Base-by-base conservation (phyloP, 2,329 filamentous ascomycete species). In the Lachnellula willkommii region DNA sequence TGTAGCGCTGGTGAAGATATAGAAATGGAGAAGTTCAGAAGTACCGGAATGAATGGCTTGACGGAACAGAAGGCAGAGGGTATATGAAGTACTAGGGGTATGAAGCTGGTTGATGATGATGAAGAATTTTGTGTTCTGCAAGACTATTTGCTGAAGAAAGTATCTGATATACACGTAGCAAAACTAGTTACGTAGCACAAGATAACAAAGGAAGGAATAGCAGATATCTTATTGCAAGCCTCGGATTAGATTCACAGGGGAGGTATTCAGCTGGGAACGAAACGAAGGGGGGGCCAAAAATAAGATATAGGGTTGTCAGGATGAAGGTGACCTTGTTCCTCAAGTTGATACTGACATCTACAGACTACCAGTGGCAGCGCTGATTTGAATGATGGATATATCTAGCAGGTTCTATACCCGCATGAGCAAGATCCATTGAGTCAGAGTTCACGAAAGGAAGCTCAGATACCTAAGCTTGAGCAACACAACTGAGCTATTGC, bases 341-440 rank as follows among this genome's bases (percentile, higher is more conserved):
- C 54, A 42, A 46, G 2, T 26, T 32, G 8, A 47, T 32, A 17
- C 43, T 47, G 47, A 39, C 37, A 4, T 40, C 45, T 32, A 24
- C 22, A 24, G 22, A 24, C 22, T 24, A 32, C 24, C 14, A 28
- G 45, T 32, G 45, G 45, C 45, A 57, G 53, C 37, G 47, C 55
- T 53, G 48, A 56, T 50, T 51, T 53, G 50, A 37, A 52, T 45
- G 28, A 22, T 46, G 35, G 55, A 24, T 42, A 50, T 17, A 36
- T 51, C 45, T 15, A 57, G 52, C 26, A 32, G 45, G 9, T 32
- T 47, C 24, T 47, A 47, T 32, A n/a, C 22, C 20, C 24, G 15
- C 28, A 12, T 35, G 26, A 14, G 28, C 9, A 32, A 47, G 11
- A 47, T 47, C 22, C 17, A 28, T 60, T 57, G 50, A 53, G 26